Evolutionary conservation across 495 filamentous ascomycete genomes (phyloP).

Genomic region (Daldinia caldariorum): DNA sequence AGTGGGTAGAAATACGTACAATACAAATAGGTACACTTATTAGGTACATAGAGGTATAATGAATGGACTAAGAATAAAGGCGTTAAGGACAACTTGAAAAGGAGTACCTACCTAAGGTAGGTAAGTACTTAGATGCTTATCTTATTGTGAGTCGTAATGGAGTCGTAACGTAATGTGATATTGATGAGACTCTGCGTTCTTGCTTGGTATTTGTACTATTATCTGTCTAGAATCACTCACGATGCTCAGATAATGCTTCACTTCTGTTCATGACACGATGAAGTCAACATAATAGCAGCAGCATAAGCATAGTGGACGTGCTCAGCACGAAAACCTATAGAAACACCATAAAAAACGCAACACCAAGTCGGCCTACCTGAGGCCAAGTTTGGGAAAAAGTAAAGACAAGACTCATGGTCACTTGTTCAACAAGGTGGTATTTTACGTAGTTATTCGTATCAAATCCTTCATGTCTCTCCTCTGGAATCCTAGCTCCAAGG

Average conservation of each 20-base stretch:
- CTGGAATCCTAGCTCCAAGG: neutral
- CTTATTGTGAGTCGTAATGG: neutral
- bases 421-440: conserved; percentile 4
- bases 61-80: conserved; percentile 2
- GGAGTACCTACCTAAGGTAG: too few species aligned
- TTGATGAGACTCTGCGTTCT: neutral
- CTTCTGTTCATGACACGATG: neutral
- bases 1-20: neutral
- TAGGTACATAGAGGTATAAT: neutral
- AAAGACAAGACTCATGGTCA: conserved; percentile 10
- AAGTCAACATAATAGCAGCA: conserved; percentile 10
- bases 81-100: neutral
- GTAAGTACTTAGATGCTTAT: too few species aligned
- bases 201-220: conserved; percentile 1
- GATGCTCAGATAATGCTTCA: neutral
- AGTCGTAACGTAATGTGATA: neutral
- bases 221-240: neutral
- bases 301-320: neutral
- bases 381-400: neutral
- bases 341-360: conserved; percentile 6
- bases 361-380: neutral
- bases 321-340: neutral
- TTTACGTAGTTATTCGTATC: conserved; percentile 13
- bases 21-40: too few species aligned
- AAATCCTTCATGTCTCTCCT: neutral